Evolutionary conservation across 768 basidiomycete genomes (phyloP).

Genomic region (Pulveroboletus ravenelii): DNA sequence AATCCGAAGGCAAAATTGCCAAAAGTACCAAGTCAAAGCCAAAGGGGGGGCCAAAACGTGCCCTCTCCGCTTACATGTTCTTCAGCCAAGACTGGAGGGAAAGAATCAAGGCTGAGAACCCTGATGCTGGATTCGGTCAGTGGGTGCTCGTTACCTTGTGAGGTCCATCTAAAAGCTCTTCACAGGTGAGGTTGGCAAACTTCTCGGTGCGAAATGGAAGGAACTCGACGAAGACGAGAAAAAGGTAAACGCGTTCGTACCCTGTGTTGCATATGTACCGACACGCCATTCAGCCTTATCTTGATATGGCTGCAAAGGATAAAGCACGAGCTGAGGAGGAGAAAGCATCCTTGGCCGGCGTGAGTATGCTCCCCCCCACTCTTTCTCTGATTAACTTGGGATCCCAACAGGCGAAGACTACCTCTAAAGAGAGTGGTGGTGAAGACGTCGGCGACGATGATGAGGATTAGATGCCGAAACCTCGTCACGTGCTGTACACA

Average conservation of each 20-base stretch:
- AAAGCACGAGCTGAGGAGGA: conserved; percentile 85
- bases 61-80: conserved; percentile 98
- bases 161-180: background rate
- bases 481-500: conserved; percentile 8
- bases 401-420: conserved; percentile 24
- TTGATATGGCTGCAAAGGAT: conserved; percentile 81
- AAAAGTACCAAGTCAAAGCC: conserved; percentile 78
- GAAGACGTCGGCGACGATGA: conserved; percentile 37
- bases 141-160: conserved; percentile 15
- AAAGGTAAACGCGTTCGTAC: conserved; percentile 52
- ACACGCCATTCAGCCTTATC: conserved; percentile 62
- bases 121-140: conserved; percentile 86
- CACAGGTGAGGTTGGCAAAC: conserved; percentile 86
- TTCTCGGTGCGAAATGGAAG: conserved; percentile 97
- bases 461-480: conserved; percentile 33
- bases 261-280: background rate
- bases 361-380: conserved; percentile 21
- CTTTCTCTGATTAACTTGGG: background rate
- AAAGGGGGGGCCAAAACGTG: conserved; percentile 67
- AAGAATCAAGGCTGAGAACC: conserved; percentile 93
- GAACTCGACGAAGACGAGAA: conserved; percentile 88
- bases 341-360: conserved; percentile 45
- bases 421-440: conserved; percentile 37
- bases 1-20: conserved; percentile 46
- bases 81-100: conserved; percentile 96